Percentiles rank a stretch among this genome's conserved stretches.
phyloP scores from a whole-genome alignment of 2,329 filamentous ascomycete genomes.

The Calonectria naviculata region DNA sequence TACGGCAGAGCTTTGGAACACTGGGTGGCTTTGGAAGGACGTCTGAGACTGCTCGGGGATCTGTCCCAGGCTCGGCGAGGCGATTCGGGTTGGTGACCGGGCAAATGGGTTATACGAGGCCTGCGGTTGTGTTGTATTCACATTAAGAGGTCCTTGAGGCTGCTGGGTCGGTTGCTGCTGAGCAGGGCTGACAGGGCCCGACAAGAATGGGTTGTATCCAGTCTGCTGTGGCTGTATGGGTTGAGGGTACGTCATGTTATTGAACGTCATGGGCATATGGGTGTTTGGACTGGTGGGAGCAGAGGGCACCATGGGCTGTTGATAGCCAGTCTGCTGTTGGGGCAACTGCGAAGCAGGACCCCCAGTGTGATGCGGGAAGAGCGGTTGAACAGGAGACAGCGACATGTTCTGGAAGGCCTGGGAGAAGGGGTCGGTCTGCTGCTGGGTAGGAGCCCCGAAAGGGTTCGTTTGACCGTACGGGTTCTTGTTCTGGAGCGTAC shows the following conservation, averaged over 20 bases:
- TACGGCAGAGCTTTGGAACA: conserved; percentile 44
- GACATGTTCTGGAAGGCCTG: conserved; percentile 82
- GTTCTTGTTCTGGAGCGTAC: conserved; percentile 68
- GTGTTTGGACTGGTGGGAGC: conserved; percentile 53
- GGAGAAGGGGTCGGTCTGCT: conserved; percentile 57
- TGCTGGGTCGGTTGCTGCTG: conserved; percentile 49
- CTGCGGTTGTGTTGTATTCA: conserved; percentile 52
- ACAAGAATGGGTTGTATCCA: conserved; percentile 65
- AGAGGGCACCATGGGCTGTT: conserved; percentile 57
- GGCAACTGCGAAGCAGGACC: conserved; percentile 59
- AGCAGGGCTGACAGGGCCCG: conserved; percentile 47
- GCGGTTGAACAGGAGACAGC: conserved; percentile 67
- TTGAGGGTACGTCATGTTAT: conserved; percentile 56
- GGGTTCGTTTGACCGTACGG: conserved; percentile 72
- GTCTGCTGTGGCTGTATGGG: conserved; percentile 52
- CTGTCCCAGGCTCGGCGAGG: conserved; percentile 61
- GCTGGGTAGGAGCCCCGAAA: conserved; percentile 66
- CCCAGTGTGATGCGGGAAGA: conserved; percentile 83
- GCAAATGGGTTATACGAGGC: conserved; percentile 60
- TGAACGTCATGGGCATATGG: conserved; percentile 53
- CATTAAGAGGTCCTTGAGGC: conserved; percentile 42
- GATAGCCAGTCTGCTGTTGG: conserved; percentile 54
- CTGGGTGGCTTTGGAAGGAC: conserved; percentile 50
- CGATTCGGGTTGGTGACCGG: conserved; percentile 61
- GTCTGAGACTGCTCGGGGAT: conserved; percentile 64